Conservation (phyloP, 139 green algal species). For the Zygnema cylindricum region DNA sequence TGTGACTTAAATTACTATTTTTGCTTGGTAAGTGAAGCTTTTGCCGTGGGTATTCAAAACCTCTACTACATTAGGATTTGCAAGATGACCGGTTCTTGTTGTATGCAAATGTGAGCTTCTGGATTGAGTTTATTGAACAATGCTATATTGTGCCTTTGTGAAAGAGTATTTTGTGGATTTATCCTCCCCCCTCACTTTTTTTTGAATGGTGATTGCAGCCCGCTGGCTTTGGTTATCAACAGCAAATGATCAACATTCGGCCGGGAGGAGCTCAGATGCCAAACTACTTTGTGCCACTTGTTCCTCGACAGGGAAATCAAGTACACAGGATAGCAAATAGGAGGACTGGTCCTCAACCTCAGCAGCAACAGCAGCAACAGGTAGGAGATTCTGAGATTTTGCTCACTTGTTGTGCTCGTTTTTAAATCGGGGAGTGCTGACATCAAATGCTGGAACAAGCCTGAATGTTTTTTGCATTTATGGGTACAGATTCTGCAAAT, state of each 20-base stretch:
- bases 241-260: constrained; percentile 62
- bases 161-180: constrained; percentile 12
- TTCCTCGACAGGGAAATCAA: constrained; percentile 29
- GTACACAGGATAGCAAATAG: constrained; percentile 11
- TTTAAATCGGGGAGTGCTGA: neutral
- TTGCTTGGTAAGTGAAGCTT: too few species aligned
- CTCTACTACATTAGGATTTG: too few species aligned
- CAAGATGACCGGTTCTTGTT: too few species aligned
- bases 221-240: constrained; percentile 59
- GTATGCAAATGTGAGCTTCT: neutral
- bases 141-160: neutral
- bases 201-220: constrained; percentile 34
- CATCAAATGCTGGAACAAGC: constrained; percentile 10
- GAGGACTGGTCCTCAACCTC: neutral
- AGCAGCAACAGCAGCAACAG: constrained; percentile 28
- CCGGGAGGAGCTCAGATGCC: constrained; percentile 43
- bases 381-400: neutral
- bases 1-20: too few species aligned
- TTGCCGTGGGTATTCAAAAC: too few species aligned
- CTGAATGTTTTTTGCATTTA: neutral
- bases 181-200: constrained; percentile 21
- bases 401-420: constrained; percentile 6
- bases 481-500: neutral
- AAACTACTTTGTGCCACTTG: constrained; percentile 56
- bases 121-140: neutral